Evolutionary conservation across 352 stramenopile genomes (phyloP).

Genomic region (Pythium diclinum): DNA sequence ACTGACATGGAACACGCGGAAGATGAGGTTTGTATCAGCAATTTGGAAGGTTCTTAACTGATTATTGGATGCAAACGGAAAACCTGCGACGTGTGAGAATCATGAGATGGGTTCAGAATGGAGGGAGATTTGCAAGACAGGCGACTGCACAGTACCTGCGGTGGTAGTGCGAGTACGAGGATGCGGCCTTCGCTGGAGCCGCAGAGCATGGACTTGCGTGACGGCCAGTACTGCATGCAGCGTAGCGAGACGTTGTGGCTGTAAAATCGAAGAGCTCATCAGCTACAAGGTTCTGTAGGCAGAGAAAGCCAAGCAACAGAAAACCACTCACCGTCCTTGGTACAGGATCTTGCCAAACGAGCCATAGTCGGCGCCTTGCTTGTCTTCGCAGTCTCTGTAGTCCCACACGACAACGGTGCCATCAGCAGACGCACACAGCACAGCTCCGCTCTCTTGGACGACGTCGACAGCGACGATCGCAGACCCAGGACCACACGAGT

Average conservation of each 20-base stretch:
- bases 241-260: slow-evolving; percentile 18
- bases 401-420: slow-evolving; percentile 62
- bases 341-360: slow-evolving; percentile 46
- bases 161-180: slow-evolving; percentile 18
- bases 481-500: slow-evolving; percentile 36
- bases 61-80: neutral
- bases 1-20: neutral
- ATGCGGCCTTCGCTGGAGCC: slow-evolving; percentile 23
- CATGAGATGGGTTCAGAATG: neutral
- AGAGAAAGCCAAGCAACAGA: neutral
- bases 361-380: slow-evolving; percentile 34
- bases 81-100: slow-evolving; percentile 1
- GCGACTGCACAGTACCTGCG: neutral
- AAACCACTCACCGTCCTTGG: slow-evolving; percentile 33
- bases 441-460: slow-evolving; percentile 30
- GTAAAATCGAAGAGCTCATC: neutral
- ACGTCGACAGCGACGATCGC: slow-evolving; percentile 57
- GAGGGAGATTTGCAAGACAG: neutral
- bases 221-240: slow-evolving; percentile 26
- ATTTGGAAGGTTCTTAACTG: neutral
- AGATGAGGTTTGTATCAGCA: neutral
- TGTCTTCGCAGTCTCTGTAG: slow-evolving; percentile 44
- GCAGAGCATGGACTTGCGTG: slow-evolving; percentile 14
- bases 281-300: neutral
- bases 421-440: slow-evolving; percentile 50